A percentile compares a stretch with the other conserved stretches of the same genome.
Evolutionary conservation across 768 basidiomycete species (phyloP).

Genomic region (Kondoa malvinella): DNA sequence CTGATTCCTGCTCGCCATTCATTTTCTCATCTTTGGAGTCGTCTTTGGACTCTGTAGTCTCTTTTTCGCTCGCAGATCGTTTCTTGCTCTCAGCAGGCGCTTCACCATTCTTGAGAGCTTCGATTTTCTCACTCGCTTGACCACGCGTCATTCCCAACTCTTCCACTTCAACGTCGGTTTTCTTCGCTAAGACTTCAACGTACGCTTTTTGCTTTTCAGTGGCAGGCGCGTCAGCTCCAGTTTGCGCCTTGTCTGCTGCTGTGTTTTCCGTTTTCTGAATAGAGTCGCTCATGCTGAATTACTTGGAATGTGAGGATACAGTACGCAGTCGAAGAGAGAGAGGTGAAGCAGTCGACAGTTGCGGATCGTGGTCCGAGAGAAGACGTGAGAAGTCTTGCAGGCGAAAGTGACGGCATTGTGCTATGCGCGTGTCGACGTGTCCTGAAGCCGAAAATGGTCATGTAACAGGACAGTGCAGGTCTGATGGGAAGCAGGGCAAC

Average conservation of each 20-base stretch:
- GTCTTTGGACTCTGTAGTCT: neutral
- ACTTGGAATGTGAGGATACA: too few species aligned
- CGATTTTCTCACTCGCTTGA: neutral
- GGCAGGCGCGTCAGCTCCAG: neutral
- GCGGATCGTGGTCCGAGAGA: too few species aligned
- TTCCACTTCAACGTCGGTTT: neutral
- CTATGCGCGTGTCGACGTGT: too few species aligned
- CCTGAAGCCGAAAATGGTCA: too few species aligned
- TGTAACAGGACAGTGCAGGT: too few species aligned
- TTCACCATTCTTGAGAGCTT: neutral
- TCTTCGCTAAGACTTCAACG: neutral
- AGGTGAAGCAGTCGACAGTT: too few species aligned
- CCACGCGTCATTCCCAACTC: neutral
- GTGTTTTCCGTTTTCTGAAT: neutral
- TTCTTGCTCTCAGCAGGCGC: neutral
- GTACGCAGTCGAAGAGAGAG: too few species aligned
- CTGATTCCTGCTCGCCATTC: neutral
- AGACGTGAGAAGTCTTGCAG: too few species aligned
- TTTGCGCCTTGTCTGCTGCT: neutral
- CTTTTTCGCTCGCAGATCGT: neutral
- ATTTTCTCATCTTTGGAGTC: neutral
- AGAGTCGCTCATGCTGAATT: neutral
- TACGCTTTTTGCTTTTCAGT: conserved; percentile 1
- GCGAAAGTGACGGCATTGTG: too few species aligned
- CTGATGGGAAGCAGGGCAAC: too few species aligned